These are phyloP conservation scores for Microdochium trichocladiopsis DNA, from an alignment of 2,329 filamentous ascomycete species.

Conservation along the genomic window DNA sequence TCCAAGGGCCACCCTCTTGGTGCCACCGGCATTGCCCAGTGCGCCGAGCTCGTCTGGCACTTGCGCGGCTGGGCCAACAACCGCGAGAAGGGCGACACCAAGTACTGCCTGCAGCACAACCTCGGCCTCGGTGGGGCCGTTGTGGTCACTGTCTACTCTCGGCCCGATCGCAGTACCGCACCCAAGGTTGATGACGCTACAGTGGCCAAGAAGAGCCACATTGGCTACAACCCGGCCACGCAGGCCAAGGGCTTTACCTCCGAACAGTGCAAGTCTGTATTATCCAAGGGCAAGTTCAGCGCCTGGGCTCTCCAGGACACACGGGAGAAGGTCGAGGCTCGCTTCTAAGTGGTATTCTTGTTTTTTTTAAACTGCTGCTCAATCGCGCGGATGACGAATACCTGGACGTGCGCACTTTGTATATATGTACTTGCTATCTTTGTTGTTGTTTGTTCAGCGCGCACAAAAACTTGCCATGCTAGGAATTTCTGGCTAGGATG, in stretches of 20 bases:
- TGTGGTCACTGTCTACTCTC: constrained; percentile 83
- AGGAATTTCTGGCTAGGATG: neutral
- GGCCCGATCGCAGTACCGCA: constrained; percentile 67
- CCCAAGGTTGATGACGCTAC: constrained; percentile 51
- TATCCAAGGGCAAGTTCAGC: constrained; percentile 57
- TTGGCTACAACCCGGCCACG: constrained; percentile 90
- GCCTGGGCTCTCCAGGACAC: constrained; percentile 77
- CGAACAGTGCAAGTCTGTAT: constrained; percentile 63
- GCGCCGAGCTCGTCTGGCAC: constrained; percentile 92
- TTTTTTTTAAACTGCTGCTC: constrained; percentile 3
- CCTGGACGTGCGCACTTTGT: neutral
- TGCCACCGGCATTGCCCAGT: constrained; percentile 91
- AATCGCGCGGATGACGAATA: constrained; percentile 1
- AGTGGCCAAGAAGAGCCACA: constrained; percentile 57
- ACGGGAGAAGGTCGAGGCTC: constrained; percentile 63
- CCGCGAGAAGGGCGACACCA: constrained; percentile 61
- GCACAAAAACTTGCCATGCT: neutral
- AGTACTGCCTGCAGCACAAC: constrained; percentile 81
- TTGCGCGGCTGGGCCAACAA: constrained; percentile 95
- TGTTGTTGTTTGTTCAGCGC: neutral
- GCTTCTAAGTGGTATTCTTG: constrained; percentile 42
- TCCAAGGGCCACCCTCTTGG: constrained; percentile 94
- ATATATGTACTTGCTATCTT: neutral
- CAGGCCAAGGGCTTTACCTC: constrained; percentile 83
- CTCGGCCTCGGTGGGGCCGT: constrained; percentile 85